Evolutionary conservation across 1,284 basidiomycete genomes (phyloP).

Genomic region (Trametes versicolor): DNA sequence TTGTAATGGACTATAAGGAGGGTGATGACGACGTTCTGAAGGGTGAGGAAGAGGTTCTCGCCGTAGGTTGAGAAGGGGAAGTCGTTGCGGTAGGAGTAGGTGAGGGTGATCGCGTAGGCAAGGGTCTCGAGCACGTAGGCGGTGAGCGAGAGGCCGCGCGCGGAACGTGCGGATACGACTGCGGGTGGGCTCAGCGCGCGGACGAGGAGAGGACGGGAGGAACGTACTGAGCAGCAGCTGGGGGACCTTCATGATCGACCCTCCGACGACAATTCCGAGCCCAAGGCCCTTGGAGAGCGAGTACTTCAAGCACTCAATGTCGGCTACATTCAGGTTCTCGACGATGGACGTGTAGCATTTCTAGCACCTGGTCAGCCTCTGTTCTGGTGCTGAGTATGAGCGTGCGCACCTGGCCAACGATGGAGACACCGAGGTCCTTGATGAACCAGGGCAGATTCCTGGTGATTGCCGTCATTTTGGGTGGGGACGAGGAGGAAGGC

Average conservation of each 20-base stretch:
- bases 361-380: slow-evolving; percentile 49
- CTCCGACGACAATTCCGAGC: slow-evolving; percentile 92
- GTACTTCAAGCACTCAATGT: slow-evolving; percentile 90
- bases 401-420: slow-evolving; percentile 80
- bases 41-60: slow-evolving; percentile 89
- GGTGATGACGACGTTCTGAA: slow-evolving; percentile 87
- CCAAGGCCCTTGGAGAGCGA: slow-evolving; percentile 93
- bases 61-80: slow-evolving; percentile 98
- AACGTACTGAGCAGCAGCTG: slow-evolving; percentile 81
- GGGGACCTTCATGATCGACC: slow-evolving; percentile 95
- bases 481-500: neutral
- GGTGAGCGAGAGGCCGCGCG: slow-evolving; percentile 84
- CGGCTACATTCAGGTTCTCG: slow-evolving; percentile 87
- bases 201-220: neutral
- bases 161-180: slow-evolving; percentile 76
- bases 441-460: slow-evolving; percentile 85
- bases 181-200: slow-evolving; percentile 20
- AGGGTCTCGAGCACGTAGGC: slow-evolving; percentile 88
- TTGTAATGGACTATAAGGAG: slow-evolving; percentile 79
- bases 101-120: slow-evolving; percentile 86
- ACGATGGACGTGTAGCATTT: slow-evolving; percentile 93
- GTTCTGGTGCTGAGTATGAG: neutral
- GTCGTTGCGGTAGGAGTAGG: slow-evolving; percentile 84
- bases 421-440: slow-evolving; percentile 79
- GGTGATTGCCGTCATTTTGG: slow-evolving; percentile 72